Conservation (phyloP, 176 grass and related monocot genomes). For the Aegilops umbellulata region DNA sequence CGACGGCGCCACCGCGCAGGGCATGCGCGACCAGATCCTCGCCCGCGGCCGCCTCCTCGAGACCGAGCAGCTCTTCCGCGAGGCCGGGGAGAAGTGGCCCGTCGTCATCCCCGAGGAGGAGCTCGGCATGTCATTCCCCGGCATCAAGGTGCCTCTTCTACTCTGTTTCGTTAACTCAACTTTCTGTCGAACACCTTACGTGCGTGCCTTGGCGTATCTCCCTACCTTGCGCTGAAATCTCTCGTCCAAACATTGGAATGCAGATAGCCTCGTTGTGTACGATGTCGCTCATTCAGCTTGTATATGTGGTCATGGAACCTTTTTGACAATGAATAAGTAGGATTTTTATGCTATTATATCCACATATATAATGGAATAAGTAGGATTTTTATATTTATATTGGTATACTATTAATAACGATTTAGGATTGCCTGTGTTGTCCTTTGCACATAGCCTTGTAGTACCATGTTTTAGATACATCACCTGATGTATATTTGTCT, state of each 20-base stretch:
- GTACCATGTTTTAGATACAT: not conserved
- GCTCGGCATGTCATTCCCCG: conserved; percentile 70
- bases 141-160: conserved; percentile 56
- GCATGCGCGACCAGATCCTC: conserved; percentile 75
- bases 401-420: not conserved
- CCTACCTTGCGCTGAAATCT: no score
- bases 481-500: not conserved
- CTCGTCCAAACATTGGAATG: not conserved
- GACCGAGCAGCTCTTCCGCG: conserved; percentile 89
- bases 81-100: conserved; percentile 79
- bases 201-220: no score
- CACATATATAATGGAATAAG: no score
- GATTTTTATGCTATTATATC: no score
- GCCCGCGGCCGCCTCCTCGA: conserved; percentile 66
- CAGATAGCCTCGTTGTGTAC: not conserved
- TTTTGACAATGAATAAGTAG: no score
- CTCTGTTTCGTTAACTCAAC: not conserved
- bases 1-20: conserved; percentile 63
- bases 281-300: not conserved
- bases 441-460: no score
- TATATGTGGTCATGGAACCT: not conserved
- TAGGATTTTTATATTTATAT: no score
- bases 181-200: conserved; percentile 38
- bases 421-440: not conserved
- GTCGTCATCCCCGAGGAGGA: conserved; percentile 81